Conservation (phyloP, 768 basidiomycete genomes). For the Xerocomellus chrysenteron region DNA sequence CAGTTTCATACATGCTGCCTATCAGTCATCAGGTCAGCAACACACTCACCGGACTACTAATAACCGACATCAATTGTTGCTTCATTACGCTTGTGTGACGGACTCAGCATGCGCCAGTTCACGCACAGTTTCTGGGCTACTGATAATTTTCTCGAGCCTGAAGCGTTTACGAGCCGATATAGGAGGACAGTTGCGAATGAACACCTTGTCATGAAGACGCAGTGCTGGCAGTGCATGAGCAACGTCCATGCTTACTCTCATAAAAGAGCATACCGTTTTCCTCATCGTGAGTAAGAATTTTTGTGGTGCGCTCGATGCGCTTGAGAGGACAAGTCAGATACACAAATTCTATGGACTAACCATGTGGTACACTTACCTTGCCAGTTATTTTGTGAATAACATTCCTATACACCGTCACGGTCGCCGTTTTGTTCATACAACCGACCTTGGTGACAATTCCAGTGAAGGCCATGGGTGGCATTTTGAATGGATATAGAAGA, state of each 20-base stretch:
- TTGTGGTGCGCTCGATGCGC: slow-evolving; percentile 75
- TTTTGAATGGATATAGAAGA: slow-evolving; percentile 27
- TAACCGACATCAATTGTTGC: not conserved
- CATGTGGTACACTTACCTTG: slow-evolving; percentile 52
- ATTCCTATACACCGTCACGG: slow-evolving; percentile 76
- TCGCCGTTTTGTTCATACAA: slow-evolving; percentile 81
- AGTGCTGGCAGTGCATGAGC: slow-evolving; percentile 44
- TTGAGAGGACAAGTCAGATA: slow-evolving; percentile 28
- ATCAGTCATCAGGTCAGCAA: not conserved
- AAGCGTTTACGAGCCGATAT: slow-evolving; percentile 79
- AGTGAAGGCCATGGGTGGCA: slow-evolving; percentile 77
- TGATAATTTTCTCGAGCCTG: slow-evolving; percentile 61
- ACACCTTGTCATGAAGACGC: slow-evolving; percentile 65
- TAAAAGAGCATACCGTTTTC: slow-evolving; percentile 52
- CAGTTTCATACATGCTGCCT: not conserved
- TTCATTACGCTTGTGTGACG: not conserved
- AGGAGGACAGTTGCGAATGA: slow-evolving; percentile 81
- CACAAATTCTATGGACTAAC: not conserved
- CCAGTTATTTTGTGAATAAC: slow-evolving; percentile 71
- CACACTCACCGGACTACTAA: not conserved
- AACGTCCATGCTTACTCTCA: not conserved
- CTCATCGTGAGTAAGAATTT: slow-evolving; percentile 76
- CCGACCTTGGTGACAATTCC: slow-evolving; percentile 81
- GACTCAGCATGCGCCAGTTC: slow-evolving; percentile 33
- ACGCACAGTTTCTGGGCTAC: slow-evolving; percentile 66